These are phyloP conservation scores for Trichoderma harzianum DNA, from an alignment of 2,329 filamentous ascomycete species.

Conservation along the genomic window DNA sequence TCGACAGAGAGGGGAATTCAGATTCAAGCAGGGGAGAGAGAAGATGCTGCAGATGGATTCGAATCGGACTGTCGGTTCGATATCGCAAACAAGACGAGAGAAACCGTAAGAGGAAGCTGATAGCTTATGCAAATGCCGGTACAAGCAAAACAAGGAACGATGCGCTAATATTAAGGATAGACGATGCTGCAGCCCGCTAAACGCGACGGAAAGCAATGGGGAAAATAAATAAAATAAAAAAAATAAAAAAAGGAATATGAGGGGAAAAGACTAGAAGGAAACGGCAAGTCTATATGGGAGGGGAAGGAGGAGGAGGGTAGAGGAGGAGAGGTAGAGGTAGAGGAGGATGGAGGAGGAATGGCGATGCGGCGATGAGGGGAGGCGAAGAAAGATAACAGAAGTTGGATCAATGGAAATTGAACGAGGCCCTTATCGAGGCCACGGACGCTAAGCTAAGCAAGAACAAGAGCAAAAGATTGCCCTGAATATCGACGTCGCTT, in stretches of 20 bases:
- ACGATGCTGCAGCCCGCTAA: neutral
- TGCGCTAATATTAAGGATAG: conserved; percentile 17
- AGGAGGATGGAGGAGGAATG: neutral
- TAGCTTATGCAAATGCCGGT: conserved; percentile 15
- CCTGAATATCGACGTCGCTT: neutral
- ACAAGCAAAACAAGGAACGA: conserved; percentile 17
- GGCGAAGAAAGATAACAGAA: conserved; percentile 20
- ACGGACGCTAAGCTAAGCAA: neutral
- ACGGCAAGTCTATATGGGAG: conserved; percentile 12
- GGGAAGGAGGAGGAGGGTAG: neutral
- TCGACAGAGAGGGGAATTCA: neutral
- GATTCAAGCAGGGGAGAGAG: neutral
- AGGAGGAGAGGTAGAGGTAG: neutral
- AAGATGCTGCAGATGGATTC: neutral
- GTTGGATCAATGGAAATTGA: conserved; percentile 9
- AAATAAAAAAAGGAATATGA: conserved; percentile 12
- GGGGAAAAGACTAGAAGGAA: neutral
- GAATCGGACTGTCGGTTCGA: neutral
- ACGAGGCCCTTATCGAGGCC: neutral
- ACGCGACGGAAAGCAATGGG: neutral
- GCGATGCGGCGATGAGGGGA: conserved; percentile 15
- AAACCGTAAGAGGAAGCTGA: conserved; percentile 7
- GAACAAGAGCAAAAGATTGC: neutral
- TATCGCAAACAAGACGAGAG: neutral
- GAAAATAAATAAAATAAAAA: conserved; percentile 5